Base-by-base conservation (phyloP, 202 grass and related monocot genomes). In the Setaria viridis region DNA sequence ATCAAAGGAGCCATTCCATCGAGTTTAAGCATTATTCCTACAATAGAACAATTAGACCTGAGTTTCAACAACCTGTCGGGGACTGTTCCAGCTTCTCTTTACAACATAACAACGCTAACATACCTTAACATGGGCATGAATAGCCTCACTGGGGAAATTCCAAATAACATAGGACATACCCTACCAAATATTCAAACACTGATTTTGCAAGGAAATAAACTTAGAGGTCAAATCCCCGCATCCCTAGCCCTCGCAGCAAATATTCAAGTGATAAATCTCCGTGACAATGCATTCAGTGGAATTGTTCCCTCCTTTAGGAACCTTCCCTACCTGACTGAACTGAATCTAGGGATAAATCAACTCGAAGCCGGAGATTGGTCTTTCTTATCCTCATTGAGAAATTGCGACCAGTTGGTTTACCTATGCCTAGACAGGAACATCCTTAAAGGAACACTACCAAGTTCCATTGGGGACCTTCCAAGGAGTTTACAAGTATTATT, bases 341-440 rank as follows among this genome's bases (percentile, higher is more conserved):
- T 95, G 20, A 56, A 81, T 75, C 32, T 95, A 7, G 83, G 82
- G 0, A 71, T 35, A 25, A 95, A 95, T 75, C 70, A 66, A 34
- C 88, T 95, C 0, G 81, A 92, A 87, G 85, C 90, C 1, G 78
- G 76, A 32, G 81, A 92, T 11, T 90, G 85, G 88, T 88, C 74
- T 41, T 87, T 92, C 72, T 30, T 94, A 45, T 73, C 66, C 13
- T 85, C 87, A 60, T 78, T 94, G 55, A 54, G 56, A 21, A 94
- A 88, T 78, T 92, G 90, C 39, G 85, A 34, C 1, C 5, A 65
- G 0, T 34, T 95, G 33, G 48, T 66, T 71, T 6, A 9, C 0
- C 76, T 95, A 32, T 5, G 1, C 30, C 4, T 92, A 12, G 74
- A 92, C n/a, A 19, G 3, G 1, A 94, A 92, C 50, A 84, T 20